A percentile compares a stretch with the other conserved stretches of the same genome.
Evolutionary conservation across 2,329 filamentous ascomycete species (phyloP).

Genomic region (Aspergillaceae sp.): DNA sequence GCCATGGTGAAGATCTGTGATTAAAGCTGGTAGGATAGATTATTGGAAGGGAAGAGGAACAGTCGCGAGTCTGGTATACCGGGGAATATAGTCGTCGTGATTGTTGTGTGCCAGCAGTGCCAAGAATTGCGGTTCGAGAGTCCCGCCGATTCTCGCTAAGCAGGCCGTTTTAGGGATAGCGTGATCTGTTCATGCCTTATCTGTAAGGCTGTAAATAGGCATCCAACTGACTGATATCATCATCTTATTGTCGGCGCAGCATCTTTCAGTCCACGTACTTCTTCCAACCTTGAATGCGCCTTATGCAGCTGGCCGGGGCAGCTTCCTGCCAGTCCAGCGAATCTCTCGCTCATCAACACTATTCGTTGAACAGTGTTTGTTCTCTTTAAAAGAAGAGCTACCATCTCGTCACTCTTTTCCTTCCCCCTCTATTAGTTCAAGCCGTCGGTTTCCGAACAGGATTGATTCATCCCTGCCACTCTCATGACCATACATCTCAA

Average conservation of each 20-base stretch:
- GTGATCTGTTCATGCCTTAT: not conserved
- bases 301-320: constrained; percentile 5
- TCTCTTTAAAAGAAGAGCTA: not conserved
- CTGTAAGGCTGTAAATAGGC: not conserved
- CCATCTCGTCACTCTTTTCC: not conserved
- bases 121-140: constrained; percentile 18
- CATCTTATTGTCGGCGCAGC: not conserved
- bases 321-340: constrained; percentile 6
- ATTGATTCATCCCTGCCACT: not conserved
- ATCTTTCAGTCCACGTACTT: not conserved
- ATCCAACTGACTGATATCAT: not conserved
- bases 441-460: not conserved
- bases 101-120: constrained; percentile 18
- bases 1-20: constrained; percentile 29
- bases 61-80: constrained; percentile 12
- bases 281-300: constrained; percentile 3
- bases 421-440: not conserved
- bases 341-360: not conserved
- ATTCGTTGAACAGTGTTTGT: not conserved
- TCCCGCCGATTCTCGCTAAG: constrained; percentile 36
- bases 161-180: constrained; percentile 28
- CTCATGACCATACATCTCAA: not conserved
- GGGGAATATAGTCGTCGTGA: constrained; percentile 6
- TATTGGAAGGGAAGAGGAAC: constrained; percentile 13
- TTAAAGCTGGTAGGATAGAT: constrained; percentile 13